phyloP scores from a whole-genome alignment of 805 yeast species.

The Teunomyces kruisii region DNA sequence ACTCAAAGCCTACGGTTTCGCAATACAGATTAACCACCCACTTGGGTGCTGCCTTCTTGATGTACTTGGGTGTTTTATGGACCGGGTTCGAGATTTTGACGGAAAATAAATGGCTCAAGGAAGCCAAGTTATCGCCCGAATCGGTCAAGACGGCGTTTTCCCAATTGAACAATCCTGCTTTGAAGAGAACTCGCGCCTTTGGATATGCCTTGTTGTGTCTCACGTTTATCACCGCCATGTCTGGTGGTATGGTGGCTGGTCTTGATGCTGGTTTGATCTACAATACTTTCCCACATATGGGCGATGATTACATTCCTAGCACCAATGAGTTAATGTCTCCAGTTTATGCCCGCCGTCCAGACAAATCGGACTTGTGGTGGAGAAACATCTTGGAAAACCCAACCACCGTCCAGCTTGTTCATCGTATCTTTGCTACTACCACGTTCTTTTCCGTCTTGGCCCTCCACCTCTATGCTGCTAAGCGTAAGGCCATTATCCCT shows the following conservation, averaged over 20 bases:
- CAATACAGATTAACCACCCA: constrained; percentile 94
- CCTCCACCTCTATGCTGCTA: constrained; percentile 65
- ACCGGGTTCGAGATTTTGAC: constrained; percentile 83
- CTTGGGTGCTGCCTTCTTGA: constrained; percentile 85
- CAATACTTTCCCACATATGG: constrained; percentile 97
- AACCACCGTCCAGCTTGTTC: constrained; percentile 89
- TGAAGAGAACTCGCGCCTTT: constrained; percentile 55
- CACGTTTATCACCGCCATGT: constrained; percentile 88
- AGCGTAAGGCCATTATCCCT: constrained; percentile 58
- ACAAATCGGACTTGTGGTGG: constrained; percentile 79
- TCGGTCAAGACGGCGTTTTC: constrained; percentile 54
- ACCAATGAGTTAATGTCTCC: constrained; percentile 75
- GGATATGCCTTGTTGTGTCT: constrained; percentile 60
- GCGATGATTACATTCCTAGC: constrained; percentile 76
- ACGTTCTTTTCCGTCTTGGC: constrained; percentile 73
- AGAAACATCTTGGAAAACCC: constrained; percentile 94
- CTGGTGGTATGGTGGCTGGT: constrained; percentile 98
- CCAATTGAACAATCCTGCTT: constrained; percentile 59
- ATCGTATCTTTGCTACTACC: constrained; percentile 79
- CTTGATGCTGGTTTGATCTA: constrained; percentile 96
- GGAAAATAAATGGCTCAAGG: constrained; percentile 64
- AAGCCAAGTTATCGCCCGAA: constrained; percentile 47
- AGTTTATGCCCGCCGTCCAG: constrained; percentile 63
- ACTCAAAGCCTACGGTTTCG: constrained; percentile 94
- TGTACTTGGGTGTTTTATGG: constrained; percentile 87